Evolutionary conservation across 805 yeast species (phyloP).

Genomic region (Zygosaccharomyces rouxii): DNA sequence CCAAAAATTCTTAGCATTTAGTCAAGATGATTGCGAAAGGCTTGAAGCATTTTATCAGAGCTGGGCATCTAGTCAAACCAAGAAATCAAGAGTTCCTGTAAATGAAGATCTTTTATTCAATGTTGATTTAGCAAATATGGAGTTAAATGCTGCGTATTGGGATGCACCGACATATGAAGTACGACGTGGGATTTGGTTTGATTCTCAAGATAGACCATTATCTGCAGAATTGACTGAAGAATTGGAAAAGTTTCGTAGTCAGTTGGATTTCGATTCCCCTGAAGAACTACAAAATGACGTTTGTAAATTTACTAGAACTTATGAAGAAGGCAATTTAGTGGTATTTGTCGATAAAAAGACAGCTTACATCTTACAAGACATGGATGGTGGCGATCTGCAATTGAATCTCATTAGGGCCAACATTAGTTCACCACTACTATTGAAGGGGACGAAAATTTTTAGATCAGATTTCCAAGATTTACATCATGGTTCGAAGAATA

Average conservation of each 20-base stretch:
- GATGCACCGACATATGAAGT: slow-evolving; percentile 81
- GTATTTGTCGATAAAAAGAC: slow-evolving; percentile 40
- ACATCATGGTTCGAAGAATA: slow-evolving; percentile 26
- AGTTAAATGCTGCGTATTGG: slow-evolving; percentile 75
- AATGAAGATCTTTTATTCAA: slow-evolving; percentile 76
- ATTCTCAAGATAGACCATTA: slow-evolving; percentile 53
- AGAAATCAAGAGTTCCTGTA: slow-evolving; percentile 48
- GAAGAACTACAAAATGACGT: slow-evolving; percentile 14
- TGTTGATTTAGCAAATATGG: slow-evolving; percentile 56
- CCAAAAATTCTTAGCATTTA: slow-evolving; percentile 61
- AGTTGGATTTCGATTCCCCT: slow-evolving; percentile 36
- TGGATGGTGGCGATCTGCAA: slow-evolving; percentile 40
- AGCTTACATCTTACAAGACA: slow-evolving; percentile 47
- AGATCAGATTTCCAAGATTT: slow-evolving; percentile 29
- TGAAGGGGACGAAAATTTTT: slow-evolving; percentile 47
- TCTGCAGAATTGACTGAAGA: slow-evolving; percentile 45
- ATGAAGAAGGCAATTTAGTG: slow-evolving; percentile 15
- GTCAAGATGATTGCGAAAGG: slow-evolving; percentile 53
- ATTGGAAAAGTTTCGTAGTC: slow-evolving; percentile 53
- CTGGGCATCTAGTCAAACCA: slow-evolving; percentile 10
- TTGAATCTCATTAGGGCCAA: slow-evolving; percentile 36
- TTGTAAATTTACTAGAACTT: slow-evolving; percentile 9
- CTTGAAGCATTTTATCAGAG: slow-evolving; percentile 50
- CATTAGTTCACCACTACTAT: slow-evolving; percentile 33
- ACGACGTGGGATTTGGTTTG: slow-evolving; percentile 83